phyloP scores from a whole-genome alignment of 306 rosid species.

The Hippophae rhamnoides region DNA sequence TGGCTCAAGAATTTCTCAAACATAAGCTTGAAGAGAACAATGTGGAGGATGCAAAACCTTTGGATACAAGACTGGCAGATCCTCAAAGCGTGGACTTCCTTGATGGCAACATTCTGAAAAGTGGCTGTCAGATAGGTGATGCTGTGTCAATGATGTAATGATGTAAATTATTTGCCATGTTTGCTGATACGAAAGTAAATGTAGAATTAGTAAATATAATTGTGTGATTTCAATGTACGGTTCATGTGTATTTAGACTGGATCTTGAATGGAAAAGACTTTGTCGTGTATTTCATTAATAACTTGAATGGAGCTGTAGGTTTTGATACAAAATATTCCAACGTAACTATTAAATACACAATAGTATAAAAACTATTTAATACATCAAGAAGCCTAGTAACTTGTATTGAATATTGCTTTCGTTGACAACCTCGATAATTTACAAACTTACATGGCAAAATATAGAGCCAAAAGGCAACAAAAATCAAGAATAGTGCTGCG shows the following conservation, averaged over 20 bases:
- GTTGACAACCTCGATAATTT: conserved; percentile 34
- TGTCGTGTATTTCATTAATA: conserved; percentile 32
- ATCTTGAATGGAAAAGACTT: conserved; percentile 11
- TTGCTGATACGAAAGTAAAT: not conserved
- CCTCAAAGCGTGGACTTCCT: conserved; percentile 22
- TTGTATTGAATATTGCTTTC: conserved; percentile 10
- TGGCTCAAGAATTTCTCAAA: conserved; percentile 66
- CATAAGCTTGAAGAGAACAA: conserved; percentile 40
- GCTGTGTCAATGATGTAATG: not conserved
- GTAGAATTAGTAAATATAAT: not conserved
- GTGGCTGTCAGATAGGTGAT: conserved; percentile 60
- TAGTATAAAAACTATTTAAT: conserved; percentile 14
- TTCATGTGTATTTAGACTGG: conserved; percentile 11
- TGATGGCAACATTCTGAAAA: conserved; percentile 49
- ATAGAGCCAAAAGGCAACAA: conserved; percentile 18
- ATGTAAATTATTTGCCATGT: not conserved
- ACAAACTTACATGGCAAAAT: conserved; percentile 47
- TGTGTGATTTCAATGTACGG: not conserved
- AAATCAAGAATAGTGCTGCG: conserved; percentile 31
- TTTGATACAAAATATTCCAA: conserved; percentile 34
- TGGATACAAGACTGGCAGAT: conserved; percentile 40
- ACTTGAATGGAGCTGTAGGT: conserved; percentile 17
- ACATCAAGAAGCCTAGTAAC: not conserved
- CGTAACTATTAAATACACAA: conserved; percentile 28
- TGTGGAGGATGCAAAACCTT: conserved; percentile 57